Evolutionary conservation across 2,329 filamentous ascomycete genomes (phyloP), one percentile per base, ranked within the genome.

Genomic region (Xylariaceae sp.): DNA sequence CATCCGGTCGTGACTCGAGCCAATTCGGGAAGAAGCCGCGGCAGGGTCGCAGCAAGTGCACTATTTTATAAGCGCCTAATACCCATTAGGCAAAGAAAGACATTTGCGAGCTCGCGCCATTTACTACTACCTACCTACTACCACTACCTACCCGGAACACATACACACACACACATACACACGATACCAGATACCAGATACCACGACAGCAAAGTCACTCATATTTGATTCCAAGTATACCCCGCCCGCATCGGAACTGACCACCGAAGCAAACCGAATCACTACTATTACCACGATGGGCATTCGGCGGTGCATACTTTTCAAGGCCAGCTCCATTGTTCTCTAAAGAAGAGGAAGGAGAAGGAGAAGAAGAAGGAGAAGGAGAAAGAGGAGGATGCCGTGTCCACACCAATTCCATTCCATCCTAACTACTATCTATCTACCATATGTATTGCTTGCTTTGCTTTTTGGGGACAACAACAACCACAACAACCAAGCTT

Each of bases 51-150:
- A 73, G 62, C 73, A 76, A 61, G 52, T 79, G 76, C 64, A 71
- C 75, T 63, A 73, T 77, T 73, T 74, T 77, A 76, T 77, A 75
- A 73, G 61, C 59, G 55, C 45, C 47, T 53, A 59, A 55, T 58
- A 59, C 48, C 3, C 51, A 55, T 55, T 53, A 51, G 59, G 63
- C 50, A 45, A 41, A 41, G 23, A 30, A 59, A 59, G 61, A 59
- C 58, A 53, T 58, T 30, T 56, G 60, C 60, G 65, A 65, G 55
- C 61, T 61, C 57, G 57, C 63, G 61, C 58, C 23, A 61, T 63
- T 15, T 60, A 54, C 58, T 57, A 62, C 63, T 63, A 65, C 61
- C 60, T 18, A 30, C 23, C 23, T 30, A 30, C 23, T 30, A 18
- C 17, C 5, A 30, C 23, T 30, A 30, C 23, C 23, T 30, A 30